Percentiles rank a stretch among this genome's conserved stretches.
These are phyloP conservation scores for Musa troglodytarum DNA, from an alignment of 176 grass and related monocot genomes.

Conservation along the genomic window DNA sequence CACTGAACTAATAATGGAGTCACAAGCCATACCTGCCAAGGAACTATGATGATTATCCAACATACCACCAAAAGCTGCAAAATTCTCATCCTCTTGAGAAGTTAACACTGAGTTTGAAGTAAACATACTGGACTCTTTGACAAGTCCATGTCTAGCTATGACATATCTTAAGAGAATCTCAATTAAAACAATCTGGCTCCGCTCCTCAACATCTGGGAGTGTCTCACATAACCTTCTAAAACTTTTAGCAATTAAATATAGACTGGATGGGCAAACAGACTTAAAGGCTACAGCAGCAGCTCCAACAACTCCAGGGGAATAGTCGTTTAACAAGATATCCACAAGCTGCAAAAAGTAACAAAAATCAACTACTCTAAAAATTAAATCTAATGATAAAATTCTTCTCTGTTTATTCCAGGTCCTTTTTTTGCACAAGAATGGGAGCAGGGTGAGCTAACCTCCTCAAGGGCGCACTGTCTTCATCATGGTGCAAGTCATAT, in stretches of 20 bases:
- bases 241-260: slow-evolving; percentile 55
- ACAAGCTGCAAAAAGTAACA: slow-evolving; percentile 46
- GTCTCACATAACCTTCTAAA: slow-evolving; percentile 70
- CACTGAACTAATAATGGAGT: slow-evolving; percentile 29
- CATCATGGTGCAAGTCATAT: slow-evolving; percentile 62
- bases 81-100: neutral
- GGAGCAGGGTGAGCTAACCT: slow-evolving; percentile 34
- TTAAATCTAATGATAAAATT: neutral
- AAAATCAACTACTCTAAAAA: neutral
- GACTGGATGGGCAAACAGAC: slow-evolving; percentile 55
- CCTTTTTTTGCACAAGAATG: neutral
- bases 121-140: slow-evolving; percentile 63
- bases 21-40: slow-evolving; percentile 14
- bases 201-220: slow-evolving; percentile 87
- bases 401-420: neutral
- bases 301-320: slow-evolving; percentile 63
- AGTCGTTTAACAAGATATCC: slow-evolving; percentile 55
- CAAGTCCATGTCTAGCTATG: slow-evolving; percentile 77
- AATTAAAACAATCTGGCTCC: slow-evolving; percentile 73
- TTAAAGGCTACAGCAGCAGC: slow-evolving; percentile 71
- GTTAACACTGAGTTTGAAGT: slow-evolving; percentile 18
- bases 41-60: slow-evolving; percentile 1
- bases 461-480: slow-evolving; percentile 41
- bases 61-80: neutral
- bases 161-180: slow-evolving; percentile 80